Evolutionary conservation across 208 protist genomes (phyloP).

Genomic region (Leishmania gerbilli): DNA sequence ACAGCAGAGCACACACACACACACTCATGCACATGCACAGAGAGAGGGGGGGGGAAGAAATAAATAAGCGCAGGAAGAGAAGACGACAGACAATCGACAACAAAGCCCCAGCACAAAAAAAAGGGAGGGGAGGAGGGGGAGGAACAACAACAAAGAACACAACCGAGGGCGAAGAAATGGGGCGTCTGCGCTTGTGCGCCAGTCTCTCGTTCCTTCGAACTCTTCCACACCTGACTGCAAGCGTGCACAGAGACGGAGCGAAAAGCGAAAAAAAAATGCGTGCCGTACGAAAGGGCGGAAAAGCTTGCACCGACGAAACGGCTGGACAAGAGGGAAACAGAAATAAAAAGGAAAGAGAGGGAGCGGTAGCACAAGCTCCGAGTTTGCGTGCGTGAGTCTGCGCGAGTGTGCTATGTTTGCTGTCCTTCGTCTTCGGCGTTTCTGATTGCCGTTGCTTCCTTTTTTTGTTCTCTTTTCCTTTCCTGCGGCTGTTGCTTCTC

Average conservation of each 20-base stretch:
- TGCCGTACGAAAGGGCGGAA: not conserved
- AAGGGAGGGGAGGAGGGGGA: not conserved
- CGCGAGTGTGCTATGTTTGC: not conserved
- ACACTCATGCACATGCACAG: not conserved
- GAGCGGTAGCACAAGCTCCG: not conserved
- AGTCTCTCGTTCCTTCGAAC: not conserved
- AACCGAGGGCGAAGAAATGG: not conserved
- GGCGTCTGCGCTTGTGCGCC: not conserved
- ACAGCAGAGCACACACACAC: not conserved
- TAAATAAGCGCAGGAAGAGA: not conserved
- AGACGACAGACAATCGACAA: not conserved
- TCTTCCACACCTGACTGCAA: not conserved
- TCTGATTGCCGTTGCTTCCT: not conserved
- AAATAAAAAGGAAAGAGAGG: not conserved
- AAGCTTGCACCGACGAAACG: not conserved
- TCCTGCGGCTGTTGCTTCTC: not conserved
- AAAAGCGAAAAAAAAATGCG: not conserved
- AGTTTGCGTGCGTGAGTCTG: not conserved
- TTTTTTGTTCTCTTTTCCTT: not conserved
- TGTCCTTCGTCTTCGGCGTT: not conserved
- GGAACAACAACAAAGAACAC: not conserved
- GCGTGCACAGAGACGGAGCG: not conserved
- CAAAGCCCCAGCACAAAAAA: not conserved
- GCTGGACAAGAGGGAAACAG: not conserved
- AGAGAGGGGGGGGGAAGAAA: not conserved